Conservation (phyloP, 1,284 basidiomycete genomes). For the Moniliella sp. region DNA sequence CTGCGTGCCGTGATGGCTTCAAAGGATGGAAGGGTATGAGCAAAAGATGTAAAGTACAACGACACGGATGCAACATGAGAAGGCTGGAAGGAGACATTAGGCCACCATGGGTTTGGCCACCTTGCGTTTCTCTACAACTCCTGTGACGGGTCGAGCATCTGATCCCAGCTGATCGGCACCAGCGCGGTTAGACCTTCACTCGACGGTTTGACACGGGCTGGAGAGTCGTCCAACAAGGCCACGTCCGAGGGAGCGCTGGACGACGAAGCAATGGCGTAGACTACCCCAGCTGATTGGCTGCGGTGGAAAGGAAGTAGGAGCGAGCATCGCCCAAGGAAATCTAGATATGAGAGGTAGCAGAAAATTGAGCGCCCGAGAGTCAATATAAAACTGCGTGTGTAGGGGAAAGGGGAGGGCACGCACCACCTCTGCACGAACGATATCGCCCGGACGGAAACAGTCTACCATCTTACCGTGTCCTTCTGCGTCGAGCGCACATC, state of each 20-base stretch:
- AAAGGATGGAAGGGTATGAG: too few relatives aligned
- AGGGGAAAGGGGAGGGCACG: constrained; percentile 32
- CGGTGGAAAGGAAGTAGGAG: constrained; percentile 74
- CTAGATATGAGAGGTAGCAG: too few relatives aligned
- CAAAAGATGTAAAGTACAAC: too few relatives aligned
- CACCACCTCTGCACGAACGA: constrained; percentile 75
- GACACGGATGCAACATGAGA: too few relatives aligned
- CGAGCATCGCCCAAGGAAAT: constrained; percentile 36
- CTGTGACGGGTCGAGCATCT: constrained; percentile 70
- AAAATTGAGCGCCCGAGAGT: too few relatives aligned
- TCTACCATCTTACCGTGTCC: constrained; percentile 78
- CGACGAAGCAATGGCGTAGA: constrained; percentile 24
- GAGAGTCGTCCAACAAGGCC: background rate
- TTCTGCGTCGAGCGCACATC: constrained; percentile 62
- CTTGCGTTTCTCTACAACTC: constrained; percentile 58
- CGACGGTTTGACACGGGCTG: too few relatives aligned
- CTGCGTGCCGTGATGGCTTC: too few relatives aligned
- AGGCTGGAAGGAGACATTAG: too few relatives aligned
- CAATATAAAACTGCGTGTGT: too few relatives aligned
- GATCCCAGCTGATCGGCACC: constrained; percentile 52
- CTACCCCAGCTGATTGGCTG: constrained; percentile 69
- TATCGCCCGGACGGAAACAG: constrained; percentile 85
- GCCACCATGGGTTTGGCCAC: constrained; percentile 52
- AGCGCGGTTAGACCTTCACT: too few relatives aligned
- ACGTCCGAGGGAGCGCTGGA: background rate